Conservation (phyloP, 495 filamentous ascomycete genomes). For the Penicillium tannophilum region DNA sequence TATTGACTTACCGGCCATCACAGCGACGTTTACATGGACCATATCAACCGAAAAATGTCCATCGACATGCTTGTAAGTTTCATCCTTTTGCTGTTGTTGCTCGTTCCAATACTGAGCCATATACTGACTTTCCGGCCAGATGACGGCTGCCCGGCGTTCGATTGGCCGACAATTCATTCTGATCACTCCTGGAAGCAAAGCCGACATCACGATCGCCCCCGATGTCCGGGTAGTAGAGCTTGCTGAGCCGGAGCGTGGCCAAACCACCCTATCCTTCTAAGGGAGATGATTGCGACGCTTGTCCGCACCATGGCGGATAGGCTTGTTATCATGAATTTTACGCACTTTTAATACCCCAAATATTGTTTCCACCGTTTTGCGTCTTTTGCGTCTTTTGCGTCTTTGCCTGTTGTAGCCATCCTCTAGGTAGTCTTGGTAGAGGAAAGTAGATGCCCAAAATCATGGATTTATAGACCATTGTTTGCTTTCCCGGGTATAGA, state of each 20-base stretch:
- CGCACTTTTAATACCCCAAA: conserved; percentile 2
- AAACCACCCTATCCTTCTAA: conserved; percentile 39
- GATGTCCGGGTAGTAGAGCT: conserved; percentile 89
- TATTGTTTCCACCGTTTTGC: neutral
- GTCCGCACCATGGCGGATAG: too few species aligned
- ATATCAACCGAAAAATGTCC: conserved; percentile 88
- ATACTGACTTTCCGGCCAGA: conserved; percentile 49
- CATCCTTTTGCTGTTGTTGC: neutral
- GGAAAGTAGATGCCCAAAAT: too few species aligned
- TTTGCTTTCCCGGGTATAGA: too few species aligned
- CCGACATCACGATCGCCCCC: conserved; percentile 63
- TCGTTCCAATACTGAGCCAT: neutral
- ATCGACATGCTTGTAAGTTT: conserved; percentile 88
- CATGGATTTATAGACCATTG: neutral
- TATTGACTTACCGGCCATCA: conserved; percentile 23
- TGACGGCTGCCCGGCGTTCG: conserved; percentile 77
- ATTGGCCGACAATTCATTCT: conserved; percentile 93
- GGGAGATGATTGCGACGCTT: conserved; percentile 10
- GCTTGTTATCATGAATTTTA: neutral
- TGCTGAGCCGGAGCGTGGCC: conserved; percentile 62
- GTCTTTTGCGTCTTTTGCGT: neutral
- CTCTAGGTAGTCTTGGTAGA: too few species aligned
- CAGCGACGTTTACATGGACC: conserved; percentile 98
- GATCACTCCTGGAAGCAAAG: conserved; percentile 90
- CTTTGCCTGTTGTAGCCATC: neutral